Evolutionary conservation across 305 asterid species (phyloP).

Genomic region (Rubia balearica): DNA sequence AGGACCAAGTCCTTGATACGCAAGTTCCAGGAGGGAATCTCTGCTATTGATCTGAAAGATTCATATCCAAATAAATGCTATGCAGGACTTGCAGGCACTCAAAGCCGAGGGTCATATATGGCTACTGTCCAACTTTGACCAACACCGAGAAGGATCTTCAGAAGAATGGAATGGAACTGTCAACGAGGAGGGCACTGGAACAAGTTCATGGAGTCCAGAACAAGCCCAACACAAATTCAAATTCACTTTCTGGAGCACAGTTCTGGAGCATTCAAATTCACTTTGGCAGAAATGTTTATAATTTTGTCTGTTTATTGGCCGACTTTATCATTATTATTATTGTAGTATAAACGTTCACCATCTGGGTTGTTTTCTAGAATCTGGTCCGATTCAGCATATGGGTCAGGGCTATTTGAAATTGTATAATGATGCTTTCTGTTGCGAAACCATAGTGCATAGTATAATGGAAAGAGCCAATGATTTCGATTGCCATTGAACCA

Average conservation of each 20-base stretch:
- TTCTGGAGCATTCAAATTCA: background rate
- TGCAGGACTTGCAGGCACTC: conserved; percentile 85
- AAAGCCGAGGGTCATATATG: conserved; percentile 73
- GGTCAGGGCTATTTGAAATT: background rate
- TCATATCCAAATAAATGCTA: conserved; percentile 63
- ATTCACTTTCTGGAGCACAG: conserved; percentile 1
- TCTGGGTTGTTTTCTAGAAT: background rate
- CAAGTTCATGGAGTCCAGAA: conserved; percentile 57
- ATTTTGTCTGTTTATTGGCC: background rate
- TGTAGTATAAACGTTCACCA: background rate
- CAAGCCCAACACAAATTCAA: conserved; percentile 63
- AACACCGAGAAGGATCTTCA: conserved; percentile 80
- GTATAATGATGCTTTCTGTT: background rate
- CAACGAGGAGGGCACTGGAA: conserved; percentile 87
- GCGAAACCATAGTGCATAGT: too few relatives aligned
- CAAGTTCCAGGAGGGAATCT: conserved; percentile 68
- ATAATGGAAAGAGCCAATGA: too few relatives aligned
- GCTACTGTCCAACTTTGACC: conserved; percentile 70
- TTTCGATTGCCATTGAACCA: too few relatives aligned
- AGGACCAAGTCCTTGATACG: conserved; percentile 56
- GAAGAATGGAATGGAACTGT: conserved; percentile 80
- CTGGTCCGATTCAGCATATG: background rate
- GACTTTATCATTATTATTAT: too few relatives aligned
- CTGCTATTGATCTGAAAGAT: conserved; percentile 83
- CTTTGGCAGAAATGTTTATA: background rate